These are phyloP conservation scores for Lipomyces mesembrius DNA, from an alignment of 805 yeast genomes.

Conservation along the genomic window DNA sequence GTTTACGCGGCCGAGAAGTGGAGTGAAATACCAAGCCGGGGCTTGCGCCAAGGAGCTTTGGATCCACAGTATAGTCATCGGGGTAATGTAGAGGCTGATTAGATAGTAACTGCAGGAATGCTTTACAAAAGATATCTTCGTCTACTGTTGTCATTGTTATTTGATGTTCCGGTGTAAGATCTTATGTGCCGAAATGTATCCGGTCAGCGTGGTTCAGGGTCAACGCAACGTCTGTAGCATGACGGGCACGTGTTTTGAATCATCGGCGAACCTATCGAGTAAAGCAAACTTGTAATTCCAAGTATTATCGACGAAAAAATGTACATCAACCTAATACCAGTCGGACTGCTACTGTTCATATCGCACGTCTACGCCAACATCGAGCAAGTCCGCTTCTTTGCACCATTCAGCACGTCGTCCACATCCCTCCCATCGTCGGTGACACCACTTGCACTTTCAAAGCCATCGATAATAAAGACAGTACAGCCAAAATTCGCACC, in stretches of 20 bases:
- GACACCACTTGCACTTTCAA: constrained; percentile 15
- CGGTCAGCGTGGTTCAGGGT: not conserved
- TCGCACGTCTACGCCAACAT: constrained; percentile 27
- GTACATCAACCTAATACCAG: not conserved
- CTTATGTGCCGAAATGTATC: no score
- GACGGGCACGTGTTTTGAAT: not conserved
- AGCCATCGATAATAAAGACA: constrained; percentile 28
- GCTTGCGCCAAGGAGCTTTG: constrained; percentile 13
- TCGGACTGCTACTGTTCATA: not conserved
- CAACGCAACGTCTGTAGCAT: not conserved
- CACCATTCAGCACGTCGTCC: constrained; percentile 34
- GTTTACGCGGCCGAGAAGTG: no score
- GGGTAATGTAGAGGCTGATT: constrained; percentile 17
- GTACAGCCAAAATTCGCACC: constrained; percentile 27
- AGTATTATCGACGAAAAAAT: not conserved
- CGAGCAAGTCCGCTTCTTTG: constrained; percentile 36
- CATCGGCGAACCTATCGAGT: not conserved
- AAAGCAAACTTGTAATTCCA: no score
- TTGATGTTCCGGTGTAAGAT: not conserved
- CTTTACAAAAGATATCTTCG: constrained; percentile 32
- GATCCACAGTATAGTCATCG: constrained; percentile 28
- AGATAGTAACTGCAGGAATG: constrained; percentile 29
- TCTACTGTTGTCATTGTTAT: constrained; percentile 28
- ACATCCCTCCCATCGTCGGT: constrained; percentile 14
- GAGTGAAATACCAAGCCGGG: constrained; percentile 20